Base-by-base conservation (phyloP, 371 early-diverging fungal genomes). In the Conidiobolus coronatus region DNA sequence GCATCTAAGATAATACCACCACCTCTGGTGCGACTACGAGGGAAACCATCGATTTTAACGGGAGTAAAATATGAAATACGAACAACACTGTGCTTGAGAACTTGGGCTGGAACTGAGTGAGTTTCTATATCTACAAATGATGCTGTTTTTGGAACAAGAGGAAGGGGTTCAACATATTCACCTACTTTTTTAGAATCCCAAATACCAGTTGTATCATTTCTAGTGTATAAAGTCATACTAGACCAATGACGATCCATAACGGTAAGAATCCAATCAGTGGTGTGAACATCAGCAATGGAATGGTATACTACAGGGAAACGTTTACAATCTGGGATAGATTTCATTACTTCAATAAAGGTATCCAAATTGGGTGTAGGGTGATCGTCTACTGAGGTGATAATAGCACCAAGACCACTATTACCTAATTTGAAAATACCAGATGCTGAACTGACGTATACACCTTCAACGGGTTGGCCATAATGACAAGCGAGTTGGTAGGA, bases 401-500 rank as follows among this genome's bases (percentile, higher is more conserved):
- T 73, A 76, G 80, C 79, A 19, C 88, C 88, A 51, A 75, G 70
- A 34, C 78, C 81, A 2, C 77, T 64, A 14, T 81, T 81, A 45
- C 78, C 81, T 24, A 87, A 64, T 37, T 77, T 67, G 48, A 84
- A 77, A 73, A 81, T 69, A 23, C 77, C 77, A 18, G 53, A 55
- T 8, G 61, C 59, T 42, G 60, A 59, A 13, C 55, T 50, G 3
- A 89, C 80, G 57, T 83, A 86, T 15, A 90, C 85, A 11, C 91
- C 86, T 2, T 72, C 63, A 9, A 68, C 64, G 4, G 82, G 75
- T 18, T 81, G 58, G 20, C 71, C 67, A 52, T 75, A 81, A 1
- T 72, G 69, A 38, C 78, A 66, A 0, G 89, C 89, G 36, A 87
- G 67, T 59, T 87, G 87, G 55, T 84, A 88, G 14, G 80, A 78